phyloP scores from a whole-genome alignment of 164 flowering plant species.

The Vitis riparia region DNA sequence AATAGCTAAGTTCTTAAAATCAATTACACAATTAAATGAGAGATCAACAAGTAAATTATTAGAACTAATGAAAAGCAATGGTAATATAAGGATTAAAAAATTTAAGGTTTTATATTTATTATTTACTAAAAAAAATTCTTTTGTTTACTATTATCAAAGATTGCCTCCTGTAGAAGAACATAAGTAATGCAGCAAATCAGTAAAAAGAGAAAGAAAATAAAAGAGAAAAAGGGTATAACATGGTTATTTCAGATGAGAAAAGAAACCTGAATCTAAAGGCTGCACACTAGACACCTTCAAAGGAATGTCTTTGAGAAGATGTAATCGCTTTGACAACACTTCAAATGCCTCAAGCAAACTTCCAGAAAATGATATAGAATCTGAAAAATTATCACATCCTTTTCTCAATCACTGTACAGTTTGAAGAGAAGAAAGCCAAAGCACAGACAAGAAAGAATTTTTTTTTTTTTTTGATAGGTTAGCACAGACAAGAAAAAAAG shows the following conservation, averaged over 20 bases:
- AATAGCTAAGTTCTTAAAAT: too few relatives aligned
- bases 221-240: neutral
- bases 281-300: conserved; percentile 83
- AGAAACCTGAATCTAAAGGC: conserved; percentile 81
- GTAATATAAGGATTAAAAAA: too few relatives aligned
- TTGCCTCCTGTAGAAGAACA: neutral
- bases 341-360: conserved; percentile 66
- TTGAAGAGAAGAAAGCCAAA: neutral
- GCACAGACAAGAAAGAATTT: neutral
- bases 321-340: conserved; percentile 66
- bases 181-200: neutral
- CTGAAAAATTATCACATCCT: conserved; percentile 33
- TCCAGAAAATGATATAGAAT: conserved; percentile 65
- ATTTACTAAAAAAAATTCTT: too few relatives aligned
- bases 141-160: too few relatives aligned
- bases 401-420: neutral
- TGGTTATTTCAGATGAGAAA: neutral
- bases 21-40: too few relatives aligned
- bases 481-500: neutral
- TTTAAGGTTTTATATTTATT: too few relatives aligned
- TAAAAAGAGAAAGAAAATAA: neutral
- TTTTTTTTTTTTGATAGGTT: too few relatives aligned
- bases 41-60: too few relatives aligned
- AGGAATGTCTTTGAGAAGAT: conserved; percentile 69
- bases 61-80: too few relatives aligned